Evolutionary conservation across 148 eudicot species (phyloP).

Genomic region (Rhododendron henanense): DNA sequence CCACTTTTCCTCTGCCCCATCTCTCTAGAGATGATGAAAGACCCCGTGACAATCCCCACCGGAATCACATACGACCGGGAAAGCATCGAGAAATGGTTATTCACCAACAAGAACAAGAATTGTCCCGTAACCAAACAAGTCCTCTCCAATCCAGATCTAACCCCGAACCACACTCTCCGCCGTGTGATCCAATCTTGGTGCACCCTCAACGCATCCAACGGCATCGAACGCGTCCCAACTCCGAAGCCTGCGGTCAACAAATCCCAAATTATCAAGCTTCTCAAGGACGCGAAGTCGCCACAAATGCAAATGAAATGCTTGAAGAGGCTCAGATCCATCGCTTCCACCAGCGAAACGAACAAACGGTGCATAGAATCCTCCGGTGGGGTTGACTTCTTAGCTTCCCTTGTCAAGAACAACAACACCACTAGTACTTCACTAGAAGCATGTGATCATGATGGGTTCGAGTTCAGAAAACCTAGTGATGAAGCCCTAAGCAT

Average conservation of each 20-base stretch:
- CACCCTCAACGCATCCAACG: too few species aligned
- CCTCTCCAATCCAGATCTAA: too few species aligned
- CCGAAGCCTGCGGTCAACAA: too few species aligned
- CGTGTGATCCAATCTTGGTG: too few species aligned
- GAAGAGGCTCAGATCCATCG: conserved; percentile 36
- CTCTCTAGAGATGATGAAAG: conserved; percentile 79
- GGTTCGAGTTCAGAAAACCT: conserved; percentile 8
- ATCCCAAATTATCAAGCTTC: conserved; percentile 47
- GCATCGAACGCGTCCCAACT: too few species aligned
- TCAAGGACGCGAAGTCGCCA: conserved; percentile 35
- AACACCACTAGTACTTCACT: conserved; percentile 9
- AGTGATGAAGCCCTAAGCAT: conserved; percentile 48
- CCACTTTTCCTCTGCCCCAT: conserved; percentile 78
- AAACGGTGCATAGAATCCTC: conserved; percentile 32
- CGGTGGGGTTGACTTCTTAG: conserved; percentile 43
- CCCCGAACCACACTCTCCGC: too few species aligned
- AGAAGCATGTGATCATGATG: conserved; percentile 17
- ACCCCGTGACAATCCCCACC: conserved; percentile 70
- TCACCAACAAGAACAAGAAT: too few species aligned
- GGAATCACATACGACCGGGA: conserved; percentile 86
- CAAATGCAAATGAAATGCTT: conserved; percentile 30
- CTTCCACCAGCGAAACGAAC: conserved; percentile 6
- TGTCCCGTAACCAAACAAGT: too few species aligned
- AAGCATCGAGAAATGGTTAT: too few species aligned
- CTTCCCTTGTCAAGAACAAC: conserved; percentile 25